Base-by-base conservation (phyloP, 148 eudicot genomes). In the Dysphania ambrosioides region DNA sequence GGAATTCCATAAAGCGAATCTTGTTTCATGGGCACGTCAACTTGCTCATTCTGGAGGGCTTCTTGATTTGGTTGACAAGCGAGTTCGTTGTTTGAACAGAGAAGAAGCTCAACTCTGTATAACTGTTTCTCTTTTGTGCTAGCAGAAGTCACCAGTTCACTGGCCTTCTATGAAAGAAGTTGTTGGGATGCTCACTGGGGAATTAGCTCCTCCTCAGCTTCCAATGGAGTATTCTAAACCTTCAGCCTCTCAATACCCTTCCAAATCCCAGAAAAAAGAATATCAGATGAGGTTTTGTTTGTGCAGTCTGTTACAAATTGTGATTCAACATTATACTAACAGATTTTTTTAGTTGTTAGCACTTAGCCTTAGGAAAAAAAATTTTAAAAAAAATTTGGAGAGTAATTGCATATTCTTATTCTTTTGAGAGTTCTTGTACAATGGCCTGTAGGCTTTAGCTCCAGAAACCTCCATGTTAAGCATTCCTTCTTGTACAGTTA, bases 91-190 rank as follows among this genome's bases (percentile, higher is more conserved):
- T 59, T 67, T 90, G 47, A 79, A 90, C 70, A 73, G 36, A 49
- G 91, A 89, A 58, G 87, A 92, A 79, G 97, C 97, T 61, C 72
- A 87, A 62, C 69, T 89, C 13, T 89, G 90, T 83, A 86, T 90
- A 44, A 79, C 79, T 0, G 85, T 95, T 55, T 94, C 97, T 29
- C 84, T 95, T 59, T 79, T 86, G 68, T 95, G 99, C 88, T 82
- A 92, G 77, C 99, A 95, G 82, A 92, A 90, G 73, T 84, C 84
- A 2, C 97, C 99, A 18, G 76, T 78, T 18, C 72, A 79, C 4
- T 76, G 99, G 64, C 99, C 97, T 77, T 85, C 97, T 3, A 95
- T 95, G 97, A 95, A 85, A 80, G 97, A 95, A 71, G 90, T 90
- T 18, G 96, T 88, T 27, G 94, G 90, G 75, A 92, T 92, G 86